Evolutionary conservation across 1,139 yeast species (phyloP).

Genomic region (Taphrina pruni): DNA sequence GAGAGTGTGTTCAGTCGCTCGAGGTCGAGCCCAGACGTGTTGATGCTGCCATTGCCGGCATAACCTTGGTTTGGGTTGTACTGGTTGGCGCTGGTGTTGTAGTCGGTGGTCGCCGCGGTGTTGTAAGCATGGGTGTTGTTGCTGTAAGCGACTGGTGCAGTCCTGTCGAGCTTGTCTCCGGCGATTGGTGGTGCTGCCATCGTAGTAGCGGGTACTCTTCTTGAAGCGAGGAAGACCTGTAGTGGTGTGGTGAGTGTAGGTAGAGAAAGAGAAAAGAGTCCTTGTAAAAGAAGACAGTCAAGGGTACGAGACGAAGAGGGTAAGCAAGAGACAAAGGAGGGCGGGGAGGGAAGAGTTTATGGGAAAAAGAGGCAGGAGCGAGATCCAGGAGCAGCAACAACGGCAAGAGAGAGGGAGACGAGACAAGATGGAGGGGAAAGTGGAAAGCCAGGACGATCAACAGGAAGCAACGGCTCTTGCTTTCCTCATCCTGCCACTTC

Average conservation of each 20-base stretch:
- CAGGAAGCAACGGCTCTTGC: conserved; percentile 11
- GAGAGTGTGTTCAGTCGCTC: conserved; percentile 38
- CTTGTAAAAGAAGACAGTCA: too few species aligned
- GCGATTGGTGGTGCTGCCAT: conserved; percentile 23
- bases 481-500: neutral
- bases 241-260: neutral
- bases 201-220: neutral
- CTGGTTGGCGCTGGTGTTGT: conserved; percentile 35
- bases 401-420: neutral
- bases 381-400: neutral
- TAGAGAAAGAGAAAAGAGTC: neutral
- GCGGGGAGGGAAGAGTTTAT: neutral
- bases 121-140: conserved; percentile 27
- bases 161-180: conserved; percentile 27
- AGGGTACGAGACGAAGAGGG: neutral
- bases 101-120: conserved; percentile 13
- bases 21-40: conserved; percentile 31
- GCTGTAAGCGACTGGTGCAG: conserved; percentile 4
- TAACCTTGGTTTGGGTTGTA: conserved; percentile 36
- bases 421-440: neutral
- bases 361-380: neutral
- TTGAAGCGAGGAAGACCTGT: neutral
- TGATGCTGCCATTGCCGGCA: conserved; percentile 27
- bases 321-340: neutral
- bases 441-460: neutral